phyloP scores from a whole-genome alignment of 768 basidiomycete genomes.

The Pulveroboletus frians region DNA sequence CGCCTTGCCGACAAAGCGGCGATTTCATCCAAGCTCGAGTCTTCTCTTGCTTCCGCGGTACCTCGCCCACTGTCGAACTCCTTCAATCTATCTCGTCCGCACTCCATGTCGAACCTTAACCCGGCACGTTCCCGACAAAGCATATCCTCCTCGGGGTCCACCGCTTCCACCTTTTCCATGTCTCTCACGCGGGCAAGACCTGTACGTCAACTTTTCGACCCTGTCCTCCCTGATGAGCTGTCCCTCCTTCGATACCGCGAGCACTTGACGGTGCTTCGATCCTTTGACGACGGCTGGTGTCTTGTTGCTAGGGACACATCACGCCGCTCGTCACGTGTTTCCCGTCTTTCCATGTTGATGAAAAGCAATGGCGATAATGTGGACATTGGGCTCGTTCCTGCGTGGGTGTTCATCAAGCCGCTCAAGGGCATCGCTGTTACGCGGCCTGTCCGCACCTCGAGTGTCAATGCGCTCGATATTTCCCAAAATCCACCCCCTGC shows the following conservation, averaged over 20 bases:
- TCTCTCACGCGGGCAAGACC: conserved; percentile 41
- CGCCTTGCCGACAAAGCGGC: conserved; percentile 40
- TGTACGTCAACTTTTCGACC: conserved; percentile 60
- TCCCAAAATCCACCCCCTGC: conserved; percentile 28
- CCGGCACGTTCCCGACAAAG: conserved; percentile 26
- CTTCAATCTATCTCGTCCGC: conserved; percentile 13
- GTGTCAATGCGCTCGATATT: conserved; percentile 45
- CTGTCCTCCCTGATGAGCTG: conserved; percentile 73
- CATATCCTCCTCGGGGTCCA: conserved; percentile 30
- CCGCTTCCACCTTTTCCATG: conserved; percentile 22
- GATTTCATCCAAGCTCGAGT: conserved; percentile 37
- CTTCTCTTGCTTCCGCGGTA: conserved; percentile 38
- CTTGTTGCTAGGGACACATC: conserved; percentile 53
- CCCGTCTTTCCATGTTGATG: conserved; percentile 17
- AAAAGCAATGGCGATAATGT: conserved; percentile 34
- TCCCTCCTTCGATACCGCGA: conserved; percentile 49
- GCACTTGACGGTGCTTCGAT: conserved; percentile 54
- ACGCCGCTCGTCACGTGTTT: conserved; percentile 37
- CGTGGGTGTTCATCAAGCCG: conserved; percentile 71
- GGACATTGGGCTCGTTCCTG: conserved; percentile 69
- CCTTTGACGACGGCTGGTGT: conserved; percentile 80
- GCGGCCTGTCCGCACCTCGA: conserved; percentile 59
- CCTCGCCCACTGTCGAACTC: conserved; percentile 10
- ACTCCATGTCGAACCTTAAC: conserved; percentile 17
- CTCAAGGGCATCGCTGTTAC: conserved; percentile 54